Evolutionary conservation across 1,284 basidiomycete genomes (phyloP).

Genomic region (Sanghuangporus baumii): DNA sequence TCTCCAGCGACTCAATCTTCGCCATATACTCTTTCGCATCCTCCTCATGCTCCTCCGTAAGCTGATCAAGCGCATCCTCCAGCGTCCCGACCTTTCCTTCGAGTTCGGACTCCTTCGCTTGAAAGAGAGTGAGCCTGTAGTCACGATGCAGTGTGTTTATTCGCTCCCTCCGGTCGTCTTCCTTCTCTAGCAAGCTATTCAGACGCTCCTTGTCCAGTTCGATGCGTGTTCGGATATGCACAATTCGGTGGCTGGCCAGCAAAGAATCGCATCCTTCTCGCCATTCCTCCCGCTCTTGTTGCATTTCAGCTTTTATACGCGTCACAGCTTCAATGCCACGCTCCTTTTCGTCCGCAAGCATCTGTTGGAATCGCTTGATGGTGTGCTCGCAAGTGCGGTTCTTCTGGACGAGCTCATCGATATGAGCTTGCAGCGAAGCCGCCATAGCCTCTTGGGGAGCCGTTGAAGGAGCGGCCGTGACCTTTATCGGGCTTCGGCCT

Average conservation of each 20-base stretch:
- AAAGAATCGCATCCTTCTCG: conserved; percentile 54
- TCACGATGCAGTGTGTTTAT: conserved; percentile 54
- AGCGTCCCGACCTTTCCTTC: conserved; percentile 34
- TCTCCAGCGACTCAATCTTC: conserved; percentile 27
- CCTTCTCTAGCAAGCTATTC: conserved; percentile 45
- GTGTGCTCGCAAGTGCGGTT: conserved; percentile 57
- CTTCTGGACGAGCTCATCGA: conserved; percentile 60
- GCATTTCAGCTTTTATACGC: conserved; percentile 42
- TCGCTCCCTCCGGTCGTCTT: conserved; percentile 46
- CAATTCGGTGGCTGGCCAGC: conserved; percentile 54
- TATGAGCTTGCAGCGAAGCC: conserved; percentile 53
- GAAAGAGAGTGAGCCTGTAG: conserved; percentile 56
- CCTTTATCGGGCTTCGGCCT: conserved; percentile 11
- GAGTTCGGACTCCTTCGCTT: conserved; percentile 52
- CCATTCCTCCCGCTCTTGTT: conserved; percentile 51
- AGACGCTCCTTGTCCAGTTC: conserved; percentile 48
- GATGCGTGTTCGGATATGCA: conserved; percentile 48
- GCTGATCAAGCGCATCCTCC: conserved; percentile 35
- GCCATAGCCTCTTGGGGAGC: conserved; percentile 46
- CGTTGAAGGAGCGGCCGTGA: conserved; percentile 23
- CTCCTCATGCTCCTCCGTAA: conserved; percentile 28
- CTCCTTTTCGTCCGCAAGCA: conserved; percentile 38
- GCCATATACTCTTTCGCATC: conserved; percentile 23
- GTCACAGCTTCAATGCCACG: conserved; percentile 39
- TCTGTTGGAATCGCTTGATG: conserved; percentile 44